Base-by-base conservation (phyloP, 305 asterid species). In the Solanum hybrid region DNA sequence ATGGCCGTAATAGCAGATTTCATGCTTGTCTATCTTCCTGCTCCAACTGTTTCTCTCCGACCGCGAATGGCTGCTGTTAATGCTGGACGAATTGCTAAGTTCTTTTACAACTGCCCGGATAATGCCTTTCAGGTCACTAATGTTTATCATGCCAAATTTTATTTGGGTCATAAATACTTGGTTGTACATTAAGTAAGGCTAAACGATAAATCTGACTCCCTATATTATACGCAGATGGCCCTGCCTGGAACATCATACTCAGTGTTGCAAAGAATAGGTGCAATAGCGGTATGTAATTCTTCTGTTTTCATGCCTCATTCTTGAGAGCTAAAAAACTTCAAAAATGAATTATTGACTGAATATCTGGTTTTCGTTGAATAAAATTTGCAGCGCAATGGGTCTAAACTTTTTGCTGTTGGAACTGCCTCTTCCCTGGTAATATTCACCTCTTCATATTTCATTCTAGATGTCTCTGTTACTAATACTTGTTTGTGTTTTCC, bases 21-120 rank as follows among this genome's bases (percentile, higher is more conserved):
- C 93, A 97, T 96, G 99, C 98, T 96, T 72, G 98, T 97, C 77
- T 97, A 95, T 92, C 99, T 97, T 90, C 99, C 99, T 14, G 99
- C 99, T 88, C 99, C 99, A 40, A 97, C 99, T 29, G 95, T 97
- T 92, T 94, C 99, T 91, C 98, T 97, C 89, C 94, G 97, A 71
- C 78, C 97, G 22, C 96, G 97, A 88, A 95, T 95, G 84, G 95
- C 95, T 7, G 95, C 95, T 7, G 92, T 90, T 90, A 91, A 92
- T 90, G 97, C 99, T 69, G 99, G 99, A 24, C 91, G 92, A 75
- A 84, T 96, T 89, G 96, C 98, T 72, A 97, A 93, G 90, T 97
- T 94, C 94, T 94, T 97, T 42, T 87, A 96, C 91, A 89, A 56
- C 86, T 96, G 99, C 89, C 99, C 98, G 1, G 98, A 95, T 90